Evolutionary conservation across 805 yeast genomes (phyloP), one percentile per base, ranked within the genome.

Genomic region (Suhomyces kilbournensis): DNA sequence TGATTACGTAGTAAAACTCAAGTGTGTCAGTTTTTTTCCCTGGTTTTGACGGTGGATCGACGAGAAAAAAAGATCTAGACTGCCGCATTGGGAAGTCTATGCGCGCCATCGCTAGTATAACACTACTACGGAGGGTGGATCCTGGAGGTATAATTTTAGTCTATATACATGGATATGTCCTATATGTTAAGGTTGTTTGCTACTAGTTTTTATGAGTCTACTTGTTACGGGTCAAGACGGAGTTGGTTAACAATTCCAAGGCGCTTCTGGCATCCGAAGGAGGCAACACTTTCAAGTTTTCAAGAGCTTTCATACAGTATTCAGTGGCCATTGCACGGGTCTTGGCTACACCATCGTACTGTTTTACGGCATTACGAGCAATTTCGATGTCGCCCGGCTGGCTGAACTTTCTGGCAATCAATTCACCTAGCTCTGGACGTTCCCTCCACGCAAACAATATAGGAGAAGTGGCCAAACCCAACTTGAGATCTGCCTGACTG

Each of bases 381-480:
- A 75, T 69, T 59, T 88, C 90, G 35, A 93, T 86, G 67, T 94
- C 99, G 4, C 96, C 96, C 1, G 84, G 82, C 52, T 82, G 72
- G 45, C 80, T 77, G 69, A 94, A 94, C 68, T 93, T 90, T 54
- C 98, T 81, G 22, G 83, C 83, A 60, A 94, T 91, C 62, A 93
- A 70, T 35, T 82, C 84, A 2, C 97, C 98, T 46, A 94, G 76
- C 53, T 85, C 87, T 0, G 97, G 96, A 61, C 82, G 84, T 62
- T 86, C 82, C 62, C 82, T 84, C 99, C 99, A 94, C 1, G 99
- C 98, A 70, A 80, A 94, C 50, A 94, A 74, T 2, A 93, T 91
- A 1, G 99, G 99, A 0, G 97, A 98, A 0, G 99, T 94, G 1
- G 98, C 98, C 60, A 94, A 79, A 0, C 99, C 99, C 44, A 94